Conservation (phyloP, 1,139 yeast genomes). For the Scheffersomyces lignicola region DNA sequence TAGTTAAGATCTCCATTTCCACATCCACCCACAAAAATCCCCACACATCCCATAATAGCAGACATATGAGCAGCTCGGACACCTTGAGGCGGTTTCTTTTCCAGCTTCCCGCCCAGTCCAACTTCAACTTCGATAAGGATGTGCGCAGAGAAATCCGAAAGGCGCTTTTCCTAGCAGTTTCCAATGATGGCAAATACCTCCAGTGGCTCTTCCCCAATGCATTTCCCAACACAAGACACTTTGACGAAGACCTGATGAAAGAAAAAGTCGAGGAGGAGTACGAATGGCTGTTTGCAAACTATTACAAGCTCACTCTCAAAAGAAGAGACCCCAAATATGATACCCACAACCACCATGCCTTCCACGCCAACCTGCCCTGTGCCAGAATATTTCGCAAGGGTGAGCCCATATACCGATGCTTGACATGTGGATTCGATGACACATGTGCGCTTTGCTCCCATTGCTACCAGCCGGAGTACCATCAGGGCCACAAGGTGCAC, state of each 20-base stretch:
- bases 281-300: conserved; percentile 35
- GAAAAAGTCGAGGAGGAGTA: conserved; percentile 33
- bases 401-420: conserved; percentile 85
- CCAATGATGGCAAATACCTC: conserved; percentile 50
- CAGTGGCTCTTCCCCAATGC: conserved; percentile 51
- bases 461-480: conserved; percentile 73
- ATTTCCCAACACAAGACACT: conserved; percentile 6
- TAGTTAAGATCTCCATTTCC: no score
- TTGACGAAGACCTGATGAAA: conserved; percentile 11
- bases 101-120: conserved; percentile 30
- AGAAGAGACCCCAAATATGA: conserved; percentile 20
- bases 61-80: no score
- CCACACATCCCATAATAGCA: no score
- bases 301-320: conserved; percentile 25
- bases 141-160: conserved; percentile 46
- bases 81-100: conserved; percentile 28
- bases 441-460: conserved; percentile 82
- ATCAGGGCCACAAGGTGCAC: conserved; percentile 73
- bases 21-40: no score
- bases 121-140: conserved; percentile 35
- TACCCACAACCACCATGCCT: conserved; percentile 39
- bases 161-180: conserved; percentile 51
- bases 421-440: conserved; percentile 81
- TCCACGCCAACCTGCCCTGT: conserved; percentile 73
- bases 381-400: conserved; percentile 75